Evolutionary conservation across 2,329 filamentous ascomycete species (phyloP).

Genomic region (Didymella sp.): DNA sequence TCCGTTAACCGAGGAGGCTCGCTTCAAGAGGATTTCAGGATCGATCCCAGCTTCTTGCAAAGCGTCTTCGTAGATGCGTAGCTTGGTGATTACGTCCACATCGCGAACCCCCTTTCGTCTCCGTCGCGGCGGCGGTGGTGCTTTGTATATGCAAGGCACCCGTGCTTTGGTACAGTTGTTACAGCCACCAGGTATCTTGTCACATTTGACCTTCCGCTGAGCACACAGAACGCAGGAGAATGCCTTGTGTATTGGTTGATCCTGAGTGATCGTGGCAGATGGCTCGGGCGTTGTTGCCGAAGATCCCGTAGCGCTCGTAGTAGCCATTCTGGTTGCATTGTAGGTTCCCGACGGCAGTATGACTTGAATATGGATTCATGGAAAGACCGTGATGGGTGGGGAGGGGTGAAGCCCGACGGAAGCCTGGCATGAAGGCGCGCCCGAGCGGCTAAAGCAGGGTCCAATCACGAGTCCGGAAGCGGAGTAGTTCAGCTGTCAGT

Average conservation of each 20-base stretch:
- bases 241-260: slow-evolving; percentile 29
- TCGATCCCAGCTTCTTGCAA: slow-evolving; percentile 40
- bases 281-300: background rate
- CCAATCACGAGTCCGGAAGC: background rate
- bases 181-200: slow-evolving; percentile 39
- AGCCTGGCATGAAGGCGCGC: background rate
- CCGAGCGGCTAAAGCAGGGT: background rate
- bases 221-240: slow-evolving; percentile 46
- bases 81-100: slow-evolving; percentile 31
- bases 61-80: slow-evolving; percentile 42
- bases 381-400: background rate
- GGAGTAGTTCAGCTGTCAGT: background rate
- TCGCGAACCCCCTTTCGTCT: slow-evolving; percentile 36
- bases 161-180: slow-evolving; percentile 41
- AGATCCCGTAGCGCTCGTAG: background rate
- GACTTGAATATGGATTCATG: background rate
- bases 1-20: slow-evolving; percentile 9
- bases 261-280: background rate
- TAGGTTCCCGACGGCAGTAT: background rate
- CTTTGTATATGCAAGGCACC: slow-evolving; percentile 43
- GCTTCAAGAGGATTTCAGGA: slow-evolving; percentile 31
- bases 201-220: slow-evolving; percentile 46
- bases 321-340: background rate
- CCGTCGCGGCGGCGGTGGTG: slow-evolving; percentile 42
- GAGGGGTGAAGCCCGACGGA: background rate